Base-by-base conservation (phyloP, 164 flowering plant genomes). In the Nymphaea colorata region DNA sequence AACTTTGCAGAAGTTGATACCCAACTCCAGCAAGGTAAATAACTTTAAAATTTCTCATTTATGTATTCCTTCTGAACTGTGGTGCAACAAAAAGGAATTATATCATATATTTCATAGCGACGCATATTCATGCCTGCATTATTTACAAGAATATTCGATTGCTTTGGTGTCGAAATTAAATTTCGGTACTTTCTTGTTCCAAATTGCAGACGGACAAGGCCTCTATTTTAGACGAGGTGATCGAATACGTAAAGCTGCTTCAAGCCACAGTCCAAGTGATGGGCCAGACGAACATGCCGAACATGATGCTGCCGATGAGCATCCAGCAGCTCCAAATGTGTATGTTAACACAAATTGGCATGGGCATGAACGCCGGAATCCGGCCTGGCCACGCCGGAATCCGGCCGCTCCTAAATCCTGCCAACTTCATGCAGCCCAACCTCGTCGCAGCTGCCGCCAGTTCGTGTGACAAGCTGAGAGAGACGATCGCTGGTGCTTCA, bases 181-280 rank as follows among this genome's bases (percentile, higher is more conserved):
- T 25, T 25, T 25, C 36, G 36, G 36, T 25, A 25, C 36, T 25
- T 8, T 51, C 14, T 51, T 8, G 57, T 51, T 51, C 57, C 8
- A 51, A 51, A 51, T 64, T 42, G 10, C 80, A 92, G 98, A 88
- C 91, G 0, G 96, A 92, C 60, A 93, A 90, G 72, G 95, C 95
- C 0, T 93, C 98, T 42, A 87, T 92, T 89, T 78, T 92, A 10
- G 95, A 89, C 62, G 98, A 92, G 74, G 97, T 87, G 73, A 89
- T 92, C 18, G 98, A 92, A 10, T 87, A 90, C 73, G 64, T 93
- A 67, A 93, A 90, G 77, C 91, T 86, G 72, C 75, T 93, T 11
- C 95, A 93, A 77, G 90, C 90, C 11, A 95, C 87, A 78, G 78
- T 88, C 8, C 77, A 79, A 2, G 76, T 87, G 87, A 79, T 87